Conservation (phyloP, 169 alveolate genomes). For the Cryptosporidium parvum region DNA sequence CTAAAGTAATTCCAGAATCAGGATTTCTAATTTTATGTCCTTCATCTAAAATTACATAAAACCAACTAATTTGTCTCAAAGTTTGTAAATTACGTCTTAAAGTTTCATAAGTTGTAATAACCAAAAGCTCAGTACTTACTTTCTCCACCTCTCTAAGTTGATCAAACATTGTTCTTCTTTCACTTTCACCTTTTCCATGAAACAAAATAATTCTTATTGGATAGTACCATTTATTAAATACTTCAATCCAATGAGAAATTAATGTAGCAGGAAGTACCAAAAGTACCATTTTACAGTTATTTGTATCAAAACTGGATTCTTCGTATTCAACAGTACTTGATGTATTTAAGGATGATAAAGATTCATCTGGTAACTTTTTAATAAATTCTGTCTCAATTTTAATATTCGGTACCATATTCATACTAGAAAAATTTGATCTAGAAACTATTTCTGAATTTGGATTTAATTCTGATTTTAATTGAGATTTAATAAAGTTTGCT, state of each 20-base stretch:
- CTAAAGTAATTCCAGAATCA: conserved; percentile 87
- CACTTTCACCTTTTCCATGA: conserved; percentile 47
- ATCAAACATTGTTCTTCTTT: conserved; percentile 41
- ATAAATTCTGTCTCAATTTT: conserved; percentile 34
- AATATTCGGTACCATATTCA: conserved; percentile 71
- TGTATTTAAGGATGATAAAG: not conserved
- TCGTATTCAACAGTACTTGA: conserved; percentile 8
- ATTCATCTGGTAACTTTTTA: not conserved
- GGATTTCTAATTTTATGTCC: conserved; percentile 95
- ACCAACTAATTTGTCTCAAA: conserved; percentile 81
- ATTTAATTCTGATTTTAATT: not conserved
- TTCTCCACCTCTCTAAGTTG: not conserved
- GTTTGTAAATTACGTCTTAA: conserved; percentile 78
- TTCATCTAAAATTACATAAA: conserved; percentile 92
- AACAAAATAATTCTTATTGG: conserved; percentile 25
- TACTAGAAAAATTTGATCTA: conserved; percentile 65
- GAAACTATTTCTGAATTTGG: not conserved
- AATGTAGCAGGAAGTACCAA: conserved; percentile 83
- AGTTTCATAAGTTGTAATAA: conserved; percentile 81
- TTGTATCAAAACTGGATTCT: not conserved
- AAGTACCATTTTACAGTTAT: conserved; percentile 63
- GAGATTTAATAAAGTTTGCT: not conserved
- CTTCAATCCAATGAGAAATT: conserved; percentile 82
- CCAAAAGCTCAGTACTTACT: conserved; percentile 39
- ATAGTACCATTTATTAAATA: conserved; percentile 78